Percentiles rank a stretch among this genome's conserved stretches.
Conservation (phyloP, 2,329 filamentous ascomycete genomes). For the Botrytis hyacinthi region DNA sequence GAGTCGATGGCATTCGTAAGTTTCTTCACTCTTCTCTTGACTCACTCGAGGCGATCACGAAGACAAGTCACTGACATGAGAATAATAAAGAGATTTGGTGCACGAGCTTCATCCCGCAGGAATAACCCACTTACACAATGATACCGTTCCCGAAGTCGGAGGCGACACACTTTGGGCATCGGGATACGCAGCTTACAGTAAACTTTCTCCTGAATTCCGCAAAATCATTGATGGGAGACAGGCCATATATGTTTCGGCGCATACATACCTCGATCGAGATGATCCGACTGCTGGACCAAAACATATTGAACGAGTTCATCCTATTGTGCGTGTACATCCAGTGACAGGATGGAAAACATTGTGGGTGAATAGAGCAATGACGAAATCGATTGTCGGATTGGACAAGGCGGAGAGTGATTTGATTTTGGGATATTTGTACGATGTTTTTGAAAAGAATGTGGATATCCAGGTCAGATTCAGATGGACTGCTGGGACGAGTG, state of each 20-base stretch:
- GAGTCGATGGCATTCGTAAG: constrained; percentile 62
- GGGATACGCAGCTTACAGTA: constrained; percentile 70
- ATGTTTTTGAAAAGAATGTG: constrained; percentile 65
- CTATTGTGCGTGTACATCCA: constrained; percentile 67
- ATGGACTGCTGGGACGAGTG: constrained; percentile 66
- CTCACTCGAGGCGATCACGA: not conserved
- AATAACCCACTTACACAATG: constrained; percentile 68
- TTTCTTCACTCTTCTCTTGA: not conserved
- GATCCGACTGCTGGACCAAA: constrained; percentile 60
- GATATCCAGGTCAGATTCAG: constrained; percentile 72
- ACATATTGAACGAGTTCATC: constrained; percentile 65
- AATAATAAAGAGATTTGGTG: constrained; percentile 54
- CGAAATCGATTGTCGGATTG: constrained; percentile 64
- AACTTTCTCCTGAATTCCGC: constrained; percentile 67
- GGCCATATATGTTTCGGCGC: constrained; percentile 65
- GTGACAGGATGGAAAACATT: constrained; percentile 73
- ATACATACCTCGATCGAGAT: constrained; percentile 64
- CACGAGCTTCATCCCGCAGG: constrained; percentile 70
- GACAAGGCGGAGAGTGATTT: constrained; percentile 68
- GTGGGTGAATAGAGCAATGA: constrained; percentile 71
- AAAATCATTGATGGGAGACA: constrained; percentile 65
- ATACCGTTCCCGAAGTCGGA: constrained; percentile 56
- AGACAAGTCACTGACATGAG: not conserved
- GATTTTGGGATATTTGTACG: constrained; percentile 63
- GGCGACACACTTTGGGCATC: constrained; percentile 73